A percentile compares a stretch with the other conserved stretches of the same genome.
Evolutionary conservation across 2,329 filamentous ascomycete genomes (phyloP).

Genomic region (Achaetomium macrosporum): DNA sequence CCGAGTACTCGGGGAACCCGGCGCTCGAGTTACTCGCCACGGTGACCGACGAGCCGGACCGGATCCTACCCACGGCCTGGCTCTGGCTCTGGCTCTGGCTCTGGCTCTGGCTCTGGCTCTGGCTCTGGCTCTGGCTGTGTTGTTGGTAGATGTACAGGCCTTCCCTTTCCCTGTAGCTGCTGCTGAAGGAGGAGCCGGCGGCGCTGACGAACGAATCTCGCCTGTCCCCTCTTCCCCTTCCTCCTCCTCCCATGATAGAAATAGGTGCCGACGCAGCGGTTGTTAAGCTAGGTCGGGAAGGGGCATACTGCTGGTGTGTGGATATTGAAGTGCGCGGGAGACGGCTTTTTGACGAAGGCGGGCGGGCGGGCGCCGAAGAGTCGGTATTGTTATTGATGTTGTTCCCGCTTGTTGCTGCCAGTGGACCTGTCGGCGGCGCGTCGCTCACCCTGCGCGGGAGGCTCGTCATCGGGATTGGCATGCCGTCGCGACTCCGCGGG

Average conservation of each 20-base stretch:
- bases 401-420: neutral
- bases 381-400: neutral
- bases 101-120: neutral
- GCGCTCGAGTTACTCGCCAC: constrained; percentile 9
- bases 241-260: neutral
- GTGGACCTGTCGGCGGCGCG: constrained; percentile 11
- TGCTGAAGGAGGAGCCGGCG: neutral
- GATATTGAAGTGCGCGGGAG: constrained; percentile 27
- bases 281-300: constrained; percentile 26
- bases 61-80: constrained; percentile 14
- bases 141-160: neutral
- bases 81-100: neutral
- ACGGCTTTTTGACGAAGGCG: constrained; percentile 22
- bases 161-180: constrained; percentile 25
- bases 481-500: constrained; percentile 30
- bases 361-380: neutral
- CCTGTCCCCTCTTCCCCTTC: neutral
- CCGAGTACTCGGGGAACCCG: constrained; percentile 8
- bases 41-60: constrained; percentile 22
- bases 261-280: constrained; percentile 17
- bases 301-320: neutral
- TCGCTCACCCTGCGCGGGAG: constrained; percentile 32
- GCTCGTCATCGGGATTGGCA: constrained; percentile 14
- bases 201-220: constrained; percentile 6
- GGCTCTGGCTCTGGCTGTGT: neutral